Base-by-base conservation (phyloP, 2,329 filamentous ascomycete genomes). In the Epichloe brachyelytri region DNA sequence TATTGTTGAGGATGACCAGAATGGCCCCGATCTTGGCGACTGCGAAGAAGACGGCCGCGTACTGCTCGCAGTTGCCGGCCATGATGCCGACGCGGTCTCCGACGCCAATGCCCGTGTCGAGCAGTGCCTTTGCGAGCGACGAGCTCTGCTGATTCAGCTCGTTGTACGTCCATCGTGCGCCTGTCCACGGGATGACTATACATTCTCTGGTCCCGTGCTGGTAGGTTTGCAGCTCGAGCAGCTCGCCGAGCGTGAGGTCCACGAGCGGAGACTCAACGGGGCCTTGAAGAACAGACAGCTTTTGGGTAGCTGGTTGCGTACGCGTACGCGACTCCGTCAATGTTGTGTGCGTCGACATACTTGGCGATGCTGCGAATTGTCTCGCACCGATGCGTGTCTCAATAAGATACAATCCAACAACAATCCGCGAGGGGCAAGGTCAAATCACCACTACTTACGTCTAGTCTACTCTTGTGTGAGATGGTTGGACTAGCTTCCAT, bases 41-140 rank as follows among this genome's bases (percentile, higher is more conserved):
- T 3, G 83, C 84, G 57, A 88, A 88, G 71, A 88, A 86, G 15
- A 88, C 75, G 3, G 83, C 76, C 33, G 85, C 67, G 80, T 91
- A 91, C 78, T 95, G 75, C 77, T 94, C 69, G 74, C 89, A 71
- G 78, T 95, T 69, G 71, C 89, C 59, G 67, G 85, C 84, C 81
- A 88, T 87, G 56, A 90, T 82, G 33, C 80, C 85, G 30, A 89
- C 74, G 14, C 84, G 75, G 63, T 88, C 85, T 37, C 84, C 84
- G 33, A 78, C 76, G 39, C 77, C 71, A 48, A 88, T 78, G 2
- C 83, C 83, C 65, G 82, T 76, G 20, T 79, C 77, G 43, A 87
- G 67, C 53, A 90, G 66, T 11, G 85, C 84, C 48, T 79, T 80
- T 5, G 82, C 81, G 43, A 86, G 66, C 50, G 75, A 70, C 43